Conservation (phyloP, 371 early-diverging fungal species). For the Mucor circinelloides region DNA sequence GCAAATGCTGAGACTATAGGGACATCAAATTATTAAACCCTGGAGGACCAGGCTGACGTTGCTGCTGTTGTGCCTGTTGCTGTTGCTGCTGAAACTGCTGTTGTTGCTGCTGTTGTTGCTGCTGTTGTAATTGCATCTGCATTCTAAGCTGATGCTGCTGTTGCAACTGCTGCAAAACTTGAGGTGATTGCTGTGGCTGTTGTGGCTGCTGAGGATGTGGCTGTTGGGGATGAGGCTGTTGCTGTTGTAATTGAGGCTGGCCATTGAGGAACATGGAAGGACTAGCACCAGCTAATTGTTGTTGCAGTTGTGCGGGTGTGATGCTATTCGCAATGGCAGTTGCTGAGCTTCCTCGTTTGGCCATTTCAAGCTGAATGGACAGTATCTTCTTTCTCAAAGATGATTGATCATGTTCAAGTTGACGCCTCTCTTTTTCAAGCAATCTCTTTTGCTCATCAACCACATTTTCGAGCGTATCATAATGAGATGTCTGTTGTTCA, state of each 20-base stretch:
- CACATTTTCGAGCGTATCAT: slow-evolving; percentile 81
- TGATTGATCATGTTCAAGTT: slow-evolving; percentile 82
- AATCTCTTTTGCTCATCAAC: slow-evolving; percentile 62
- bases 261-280: slow-evolving; percentile 26
- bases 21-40: slow-evolving; percentile 23
- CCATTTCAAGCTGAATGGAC: slow-evolving; percentile 51
- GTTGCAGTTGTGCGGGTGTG: slow-evolving; percentile 48
- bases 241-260: slow-evolving; percentile 5
- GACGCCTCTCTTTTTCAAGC: slow-evolving; percentile 67
- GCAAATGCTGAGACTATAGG: slow-evolving; percentile 1
- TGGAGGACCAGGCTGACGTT: slow-evolving; percentile 4
- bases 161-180: slow-evolving; percentile 1
- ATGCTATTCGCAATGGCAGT: slow-evolving; percentile 36
- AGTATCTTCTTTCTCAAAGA: slow-evolving; percentile 52
- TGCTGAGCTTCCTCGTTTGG: slow-evolving; percentile 26
- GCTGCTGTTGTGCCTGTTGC: slow-evolving; percentile 6
- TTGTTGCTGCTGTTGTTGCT: background rate
- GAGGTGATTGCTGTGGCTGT: slow-evolving; percentile 21
- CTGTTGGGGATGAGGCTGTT: slow-evolving; percentile 12
- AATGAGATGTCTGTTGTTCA: slow-evolving; percentile 78
- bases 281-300: slow-evolving; percentile 31
- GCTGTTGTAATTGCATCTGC: slow-evolving; percentile 3
- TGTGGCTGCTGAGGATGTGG: slow-evolving; percentile 9
- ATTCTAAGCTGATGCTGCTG: background rate
- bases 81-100: background rate